These are phyloP conservation scores for Gossypioides kirkii DNA, from an alignment of 345 rosid species.

Conservation along the genomic window DNA sequence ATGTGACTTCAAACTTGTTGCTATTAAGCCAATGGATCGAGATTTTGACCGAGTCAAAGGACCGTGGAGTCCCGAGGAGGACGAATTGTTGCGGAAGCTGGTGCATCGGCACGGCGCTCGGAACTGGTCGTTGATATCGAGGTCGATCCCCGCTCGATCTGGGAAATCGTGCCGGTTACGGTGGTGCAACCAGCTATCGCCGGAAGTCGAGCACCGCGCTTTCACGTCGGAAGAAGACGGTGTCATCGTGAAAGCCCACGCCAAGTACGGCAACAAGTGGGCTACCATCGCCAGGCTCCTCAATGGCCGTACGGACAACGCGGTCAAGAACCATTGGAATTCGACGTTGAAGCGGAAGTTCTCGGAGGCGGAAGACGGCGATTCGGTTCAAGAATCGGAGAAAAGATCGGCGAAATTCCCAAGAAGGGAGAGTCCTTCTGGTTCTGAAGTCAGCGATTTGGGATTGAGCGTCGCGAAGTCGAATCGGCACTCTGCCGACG, in stretches of 20 bases:
- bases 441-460: slow-evolving; percentile 43
- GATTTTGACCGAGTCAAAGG: slow-evolving; percentile 20
- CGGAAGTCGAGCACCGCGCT: slow-evolving; percentile 48
- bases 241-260: slow-evolving; percentile 44
- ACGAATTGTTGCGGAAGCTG: slow-evolving; percentile 33
- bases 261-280: slow-evolving; percentile 55
- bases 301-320: slow-evolving; percentile 55
- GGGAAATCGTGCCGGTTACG: slow-evolving; percentile 64
- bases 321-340: slow-evolving; percentile 66
- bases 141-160: slow-evolving; percentile 47
- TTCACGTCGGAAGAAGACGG: slow-evolving; percentile 52
- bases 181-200: slow-evolving; percentile 70
- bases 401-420: slow-evolving; percentile 10
- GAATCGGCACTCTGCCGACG: neutral
- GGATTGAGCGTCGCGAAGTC: slow-evolving; percentile 11
- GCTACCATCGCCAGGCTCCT: slow-evolving; percentile 55
- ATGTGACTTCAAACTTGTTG: too few relatives aligned
- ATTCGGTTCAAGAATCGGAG: slow-evolving; percentile 26
- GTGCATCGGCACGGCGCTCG: slow-evolving; percentile 42
- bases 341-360: slow-evolving; percentile 46
- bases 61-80: slow-evolving; percentile 67
- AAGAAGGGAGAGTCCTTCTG: slow-evolving; percentile 24
- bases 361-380: slow-evolving; percentile 13
- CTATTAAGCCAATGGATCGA: neutral
- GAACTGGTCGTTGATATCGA: slow-evolving; percentile 53